phyloP scores from a whole-genome alignment of 73 alveolate genomes.

The Loxodes magnus region DNA sequence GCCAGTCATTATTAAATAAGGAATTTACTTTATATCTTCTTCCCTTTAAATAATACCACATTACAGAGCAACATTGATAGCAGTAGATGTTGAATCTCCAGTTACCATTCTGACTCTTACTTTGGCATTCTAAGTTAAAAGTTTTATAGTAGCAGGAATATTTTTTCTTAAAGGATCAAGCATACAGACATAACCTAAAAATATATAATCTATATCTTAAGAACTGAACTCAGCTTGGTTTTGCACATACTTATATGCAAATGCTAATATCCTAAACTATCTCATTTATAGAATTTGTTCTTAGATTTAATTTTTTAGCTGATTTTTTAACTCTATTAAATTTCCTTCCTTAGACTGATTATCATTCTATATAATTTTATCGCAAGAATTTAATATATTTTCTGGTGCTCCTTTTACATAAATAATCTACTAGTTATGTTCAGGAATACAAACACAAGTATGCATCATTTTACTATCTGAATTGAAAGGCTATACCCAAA shows the following conservation, averaged over 20 bases:
- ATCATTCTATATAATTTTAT: too few species aligned
- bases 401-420: constrained; percentile 89
- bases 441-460: constrained; percentile 6
- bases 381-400: constrained; percentile 50
- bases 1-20: constrained; percentile 29
- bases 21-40: neutral
- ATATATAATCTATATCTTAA: constrained; percentile 36
- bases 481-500: constrained; percentile 3
- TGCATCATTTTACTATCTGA: constrained; percentile 39
- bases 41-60: constrained; percentile 34
- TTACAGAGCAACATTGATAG: constrained; percentile 81
- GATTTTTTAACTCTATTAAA: too few species aligned
- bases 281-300: too few species aligned
- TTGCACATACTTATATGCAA: too few species aligned
- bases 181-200: constrained; percentile 60
- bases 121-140: constrained; percentile 63
- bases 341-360: too few species aligned
- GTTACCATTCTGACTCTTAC: constrained; percentile 91
- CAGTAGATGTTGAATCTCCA: constrained; percentile 86
- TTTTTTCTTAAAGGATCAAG: constrained; percentile 79
- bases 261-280: too few species aligned
- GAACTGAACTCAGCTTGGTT: too few species aligned
- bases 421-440: constrained; percentile 53
- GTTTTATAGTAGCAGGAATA: constrained; percentile 61
- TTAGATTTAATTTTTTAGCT: too few species aligned